Evolutionary conservation across 2,329 filamentous ascomycete genomes (phyloP), one percentile per base, ranked within the genome.

Genomic region (Zymoseptoria crescenta): DNA sequence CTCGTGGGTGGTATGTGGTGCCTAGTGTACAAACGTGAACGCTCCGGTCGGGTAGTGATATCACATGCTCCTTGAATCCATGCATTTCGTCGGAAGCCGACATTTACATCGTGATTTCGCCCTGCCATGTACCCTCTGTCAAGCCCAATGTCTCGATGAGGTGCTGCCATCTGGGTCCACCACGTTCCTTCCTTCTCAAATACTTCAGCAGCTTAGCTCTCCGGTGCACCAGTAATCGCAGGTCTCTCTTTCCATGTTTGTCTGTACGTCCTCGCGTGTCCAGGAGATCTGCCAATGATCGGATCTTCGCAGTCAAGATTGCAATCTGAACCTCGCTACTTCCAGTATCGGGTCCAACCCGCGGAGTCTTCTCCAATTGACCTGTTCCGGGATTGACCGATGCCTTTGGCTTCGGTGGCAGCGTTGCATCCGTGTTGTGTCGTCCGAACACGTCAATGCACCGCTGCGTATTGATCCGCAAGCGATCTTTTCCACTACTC

Each of bases 281-380:
- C 55, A 96, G 75, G 65, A 87, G 86, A 66, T 88, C 81, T 16
- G 88, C 87, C 54, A 99, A 74, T 24, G 87, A 86, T 63, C 90
- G 82, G 72, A 99, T 99, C 81, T 96, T 97, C 59, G 91, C 84
- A 2, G 94, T 99, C 73, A 99, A 75, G 67, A 99, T 95, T 52
- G 91, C 92, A 65, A 95, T 91, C 79, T 99, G 94, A n/a, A 99
- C 95, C 76, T 99, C 94, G 6, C 90, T 90, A 68, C 90, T 96
- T 41, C 94, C 94, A 0, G 93, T 99, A 72, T 99, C 94, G 4
- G 88, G 88, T 0, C 94, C 94, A n/a, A 86, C 85, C 30, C 95
- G 87, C 54, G 82, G 82, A 51, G 61, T 68, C 65, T 83, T 82
- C 27, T 76, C 65, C 5, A 69, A 60, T 54, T 68, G 70, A 56